These are phyloP conservation scores for Tagetes patula DNA, from an alignment of 129 eudicot genomes.

Conservation along the genomic window DNA sequence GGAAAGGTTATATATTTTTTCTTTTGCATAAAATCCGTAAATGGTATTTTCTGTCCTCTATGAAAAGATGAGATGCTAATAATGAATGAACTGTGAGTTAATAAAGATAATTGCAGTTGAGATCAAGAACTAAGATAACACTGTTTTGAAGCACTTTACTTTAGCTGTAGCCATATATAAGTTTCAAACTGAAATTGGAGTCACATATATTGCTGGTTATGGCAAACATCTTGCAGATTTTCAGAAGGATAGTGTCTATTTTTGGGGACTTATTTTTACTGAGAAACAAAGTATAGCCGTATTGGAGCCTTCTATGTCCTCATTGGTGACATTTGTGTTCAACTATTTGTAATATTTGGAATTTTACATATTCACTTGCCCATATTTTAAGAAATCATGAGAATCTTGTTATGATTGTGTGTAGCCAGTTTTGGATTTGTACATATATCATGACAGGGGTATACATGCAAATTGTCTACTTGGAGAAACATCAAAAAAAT, in stretches of 20 bases:
- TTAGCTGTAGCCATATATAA: conserved; percentile 7
- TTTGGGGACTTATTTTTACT: not conserved
- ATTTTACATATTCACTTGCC: conserved; percentile 5
- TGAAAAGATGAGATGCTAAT: conserved; percentile 15
- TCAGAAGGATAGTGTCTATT: conserved; percentile 1
- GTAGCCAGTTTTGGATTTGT: conserved; percentile 8
- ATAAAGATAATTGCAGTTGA: conserved; percentile 3
- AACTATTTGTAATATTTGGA: not conserved
- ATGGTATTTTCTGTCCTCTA: not conserved
- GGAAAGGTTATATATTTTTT: conserved; percentile 69
- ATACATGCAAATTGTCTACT: conserved; percentile 12
- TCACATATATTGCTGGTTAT: conserved; percentile 10
- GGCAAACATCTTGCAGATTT: conserved; percentile 6
- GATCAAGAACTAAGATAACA: conserved; percentile 11
- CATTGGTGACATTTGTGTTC: conserved; percentile 21
- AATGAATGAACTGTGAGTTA: conserved; percentile 1
- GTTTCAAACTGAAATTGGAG: conserved; percentile 9
- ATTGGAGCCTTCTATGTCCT: not conserved
- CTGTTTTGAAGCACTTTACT: conserved; percentile 6
- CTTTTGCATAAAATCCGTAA: conserved; percentile 7
- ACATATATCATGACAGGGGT: not conserved
- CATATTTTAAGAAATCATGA: conserved; percentile 3
- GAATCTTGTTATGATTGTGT: conserved; percentile 2
- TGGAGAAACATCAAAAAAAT: conserved; percentile 1
- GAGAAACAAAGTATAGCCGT: not conserved